These are phyloP conservation scores for Neocucurbitaria cava DNA, from an alignment of 2,329 filamentous ascomycete species.

Conservation along the genomic window DNA sequence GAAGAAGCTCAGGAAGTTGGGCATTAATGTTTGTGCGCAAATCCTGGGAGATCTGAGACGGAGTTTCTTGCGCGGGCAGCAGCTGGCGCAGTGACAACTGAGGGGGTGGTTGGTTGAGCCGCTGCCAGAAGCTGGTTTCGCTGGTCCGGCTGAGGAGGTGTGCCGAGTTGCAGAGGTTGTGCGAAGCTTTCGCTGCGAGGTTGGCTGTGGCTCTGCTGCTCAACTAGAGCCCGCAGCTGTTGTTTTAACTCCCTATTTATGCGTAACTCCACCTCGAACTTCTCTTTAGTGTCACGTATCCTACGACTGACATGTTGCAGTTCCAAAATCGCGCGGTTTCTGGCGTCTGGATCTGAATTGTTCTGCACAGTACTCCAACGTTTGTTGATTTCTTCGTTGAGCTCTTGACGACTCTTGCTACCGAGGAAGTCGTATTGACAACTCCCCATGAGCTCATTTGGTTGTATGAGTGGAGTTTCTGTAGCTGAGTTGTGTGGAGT, in stretches of 20 bases:
- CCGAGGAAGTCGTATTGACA: not conserved
- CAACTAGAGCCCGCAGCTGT: not conserved
- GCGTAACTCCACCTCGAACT: not conserved
- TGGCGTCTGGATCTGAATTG: not conserved
- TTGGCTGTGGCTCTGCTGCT: not conserved
- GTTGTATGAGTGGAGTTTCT: not conserved
- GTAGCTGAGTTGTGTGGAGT: not conserved
- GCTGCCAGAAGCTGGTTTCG: not conserved
- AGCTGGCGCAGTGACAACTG: not conserved
- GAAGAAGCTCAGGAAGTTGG: constrained; percentile 2
- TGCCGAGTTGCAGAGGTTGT: not conserved
- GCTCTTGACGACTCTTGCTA: not conserved
- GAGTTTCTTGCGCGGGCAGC: not conserved
- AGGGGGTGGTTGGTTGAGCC: not conserved
- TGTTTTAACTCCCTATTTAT: not conserved
- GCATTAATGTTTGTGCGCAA: constrained; percentile 3
- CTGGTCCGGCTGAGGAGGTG: not conserved
- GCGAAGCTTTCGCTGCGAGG: not conserved
- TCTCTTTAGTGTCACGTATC: not conserved
- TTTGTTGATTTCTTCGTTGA: not conserved
- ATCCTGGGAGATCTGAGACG: not conserved
- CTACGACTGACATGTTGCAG: not conserved
- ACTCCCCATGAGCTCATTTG: constrained; percentile 1
- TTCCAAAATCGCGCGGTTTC: not conserved
- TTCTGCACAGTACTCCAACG: not conserved